These are phyloP conservation scores for Moelleriella libera DNA, from an alignment of 2,329 filamentous ascomycete genomes.

Conservation along the genomic window DNA sequence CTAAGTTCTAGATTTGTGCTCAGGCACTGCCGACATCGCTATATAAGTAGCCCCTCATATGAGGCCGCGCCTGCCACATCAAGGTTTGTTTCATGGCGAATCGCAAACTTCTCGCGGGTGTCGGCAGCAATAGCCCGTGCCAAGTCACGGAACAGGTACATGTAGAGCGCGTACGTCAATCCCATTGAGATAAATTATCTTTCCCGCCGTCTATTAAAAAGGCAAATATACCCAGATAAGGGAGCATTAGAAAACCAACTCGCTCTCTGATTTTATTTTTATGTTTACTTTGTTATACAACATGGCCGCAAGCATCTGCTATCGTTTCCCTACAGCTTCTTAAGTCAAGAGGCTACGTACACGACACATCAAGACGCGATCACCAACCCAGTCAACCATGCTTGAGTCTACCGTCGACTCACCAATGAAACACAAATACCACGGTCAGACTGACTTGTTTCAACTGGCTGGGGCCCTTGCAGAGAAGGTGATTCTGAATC, in stretches of 20 bases:
- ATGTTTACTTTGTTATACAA: background rate
- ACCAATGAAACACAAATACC: background rate
- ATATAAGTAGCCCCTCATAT: no score
- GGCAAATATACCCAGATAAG: background rate
- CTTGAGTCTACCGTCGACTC: background rate
- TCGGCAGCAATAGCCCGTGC: no score
- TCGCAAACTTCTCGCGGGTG: no score
- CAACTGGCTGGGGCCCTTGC: background rate
- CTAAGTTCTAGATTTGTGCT: no score
- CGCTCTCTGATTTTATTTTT: background rate
- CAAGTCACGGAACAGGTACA: no score
- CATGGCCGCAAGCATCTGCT: background rate
- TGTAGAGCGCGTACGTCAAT: no score
- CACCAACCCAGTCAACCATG: background rate
- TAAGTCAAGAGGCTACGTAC: background rate
- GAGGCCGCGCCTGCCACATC: no score
- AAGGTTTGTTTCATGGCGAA: no score
- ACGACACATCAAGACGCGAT: background rate
- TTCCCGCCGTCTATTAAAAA: background rate
- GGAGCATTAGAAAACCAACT: background rate
- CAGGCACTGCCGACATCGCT: no score
- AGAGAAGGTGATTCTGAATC: conserved; percentile 3
- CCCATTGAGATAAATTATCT: no score
- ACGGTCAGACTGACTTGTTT: background rate
- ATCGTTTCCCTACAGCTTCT: background rate